Base-by-base conservation (phyloP, 495 filamentous ascomycete genomes). In the Thermochaetoides thermophila region DNA sequence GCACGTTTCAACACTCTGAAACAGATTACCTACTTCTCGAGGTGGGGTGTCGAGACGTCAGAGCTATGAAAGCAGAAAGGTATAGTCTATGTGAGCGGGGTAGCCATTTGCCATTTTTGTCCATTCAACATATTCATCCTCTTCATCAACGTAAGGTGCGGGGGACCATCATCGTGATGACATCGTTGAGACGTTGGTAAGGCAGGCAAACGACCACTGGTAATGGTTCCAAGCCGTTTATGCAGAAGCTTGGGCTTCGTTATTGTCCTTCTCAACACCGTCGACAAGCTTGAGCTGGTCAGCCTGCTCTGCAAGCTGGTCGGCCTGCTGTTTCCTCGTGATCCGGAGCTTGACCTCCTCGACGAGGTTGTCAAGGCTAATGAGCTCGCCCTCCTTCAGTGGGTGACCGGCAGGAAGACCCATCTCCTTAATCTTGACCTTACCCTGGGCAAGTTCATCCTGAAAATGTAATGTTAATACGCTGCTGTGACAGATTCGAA, bases 401-500 rank as follows among this genome's bases (percentile, higher is more conserved):
- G 81, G 73, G 62, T 91, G 79, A 22, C 73, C 81, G 18, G 84
- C 74, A 2, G 64, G 62, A 30, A 86, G 64, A 27, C 82, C 81
- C 64, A 89, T 71, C 57, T 85, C 76, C 67, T 93, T 92, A 39
- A 92, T 55, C 48, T 74, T 76, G 29, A 84, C 74, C 50, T 86
- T 74, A 13, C 83, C 83, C 3, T 67, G 65, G 18, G 71, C 73
- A 18, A 84, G 56, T 52, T 92, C 85, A 39, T 87, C 81, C 49
- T 93, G 16, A 12, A 7, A 19, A n/a, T n/a, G 16, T 18, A 11
- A 6, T 17, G 27, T 40, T 10, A 40, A 11, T 10, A 1, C 10
- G 6, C 3, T 17, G 15, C n/a, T n/a, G n/a, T n/a, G n/a, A n/a
- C n/a, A n/a, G n/a, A n/a, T n/a, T n/a, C n/a, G n/a, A 29, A 0